Conservation (phyloP, 805 yeast genomes). For the Spathaspora gorwiae region DNA sequence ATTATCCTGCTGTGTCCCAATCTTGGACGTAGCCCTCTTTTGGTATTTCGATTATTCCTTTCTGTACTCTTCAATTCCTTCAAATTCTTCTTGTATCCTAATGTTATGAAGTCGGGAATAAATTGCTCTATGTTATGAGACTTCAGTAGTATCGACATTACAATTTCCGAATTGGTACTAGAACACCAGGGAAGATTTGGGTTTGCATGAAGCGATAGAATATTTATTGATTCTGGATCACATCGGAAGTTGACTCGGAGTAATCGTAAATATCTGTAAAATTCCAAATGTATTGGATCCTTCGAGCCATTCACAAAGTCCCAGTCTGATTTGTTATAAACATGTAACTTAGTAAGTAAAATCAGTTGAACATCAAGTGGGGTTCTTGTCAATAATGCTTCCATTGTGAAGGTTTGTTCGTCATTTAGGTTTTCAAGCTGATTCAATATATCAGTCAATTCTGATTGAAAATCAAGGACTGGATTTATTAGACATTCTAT, state of each 20-base stretch:
- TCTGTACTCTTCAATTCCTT: not conserved
- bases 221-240: not conserved
- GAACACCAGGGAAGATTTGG: conserved; percentile 29
- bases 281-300: not conserved
- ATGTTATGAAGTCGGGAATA: not conserved
- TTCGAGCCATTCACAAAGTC: not conserved
- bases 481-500: no score
- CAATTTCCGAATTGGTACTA: conserved; percentile 8
- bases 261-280: not conserved
- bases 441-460: no score
- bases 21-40: conserved; percentile 13
- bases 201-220: conserved; percentile 19
- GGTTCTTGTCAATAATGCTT: not conserved
- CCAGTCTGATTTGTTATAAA: not conserved
- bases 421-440: not conserved
- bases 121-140: not conserved
- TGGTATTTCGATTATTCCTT: not conserved
- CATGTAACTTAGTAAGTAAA: not conserved
- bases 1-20: conserved; percentile 19
- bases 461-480: no score
- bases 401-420: not conserved
- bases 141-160: conserved; percentile 1
- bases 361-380: not conserved
- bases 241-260: not conserved
- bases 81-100: conserved; percentile 2